Evolutionary conservation across 306 rosid genomes (phyloP), one percentile per base, ranked within the genome.

Genomic region (Trifolium pratense): DNA sequence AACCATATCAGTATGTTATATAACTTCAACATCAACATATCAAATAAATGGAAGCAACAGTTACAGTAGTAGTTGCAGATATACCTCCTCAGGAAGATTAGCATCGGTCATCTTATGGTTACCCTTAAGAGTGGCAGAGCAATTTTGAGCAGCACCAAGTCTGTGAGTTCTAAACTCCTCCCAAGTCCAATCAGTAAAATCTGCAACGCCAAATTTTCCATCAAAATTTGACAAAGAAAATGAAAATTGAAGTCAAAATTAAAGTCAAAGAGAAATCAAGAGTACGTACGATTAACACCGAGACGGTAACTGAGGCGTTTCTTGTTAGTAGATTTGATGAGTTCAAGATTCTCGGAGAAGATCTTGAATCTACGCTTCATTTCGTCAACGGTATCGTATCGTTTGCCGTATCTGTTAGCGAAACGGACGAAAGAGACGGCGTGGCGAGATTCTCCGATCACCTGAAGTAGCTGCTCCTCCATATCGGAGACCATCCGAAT

Each of bases 101-200:
- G 6, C 90, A 78, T 89, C 81, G 0, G 88, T 82, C 20, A 87
- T 82, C 73, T 80, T 83, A 85, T 91, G 90, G 75, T 70, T 87
- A 52, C 99, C 99, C 55, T 87, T 83, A 10, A 64, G 71, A 31
- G 97, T 94, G 55, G 99, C 99, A 73, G 99, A 94, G 85, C 99
- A 94, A 77, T 94, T 88, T 73, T 94, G 99, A 62, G 97, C 93
- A 75, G 93, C 99, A 56, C 97, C 97, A 49, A 94, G 81, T 75
- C 90, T 87, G 37, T 88, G 89, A 21, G 61, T 81, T 26, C 26
- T 68, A 76, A 94, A 94, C 87, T 94, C 97, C 65, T 88, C 95
- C 99, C 99, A 94, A 40, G 91, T 88, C 99, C 91, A 89, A 78
- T 94, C 96, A 77, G 96, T 86, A 78, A 89, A 94, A 14, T 82